Evolutionary conservation across 192 early-diverging fungal species (phyloP).

Genomic region (Backusella tuberculispora): DNA sequence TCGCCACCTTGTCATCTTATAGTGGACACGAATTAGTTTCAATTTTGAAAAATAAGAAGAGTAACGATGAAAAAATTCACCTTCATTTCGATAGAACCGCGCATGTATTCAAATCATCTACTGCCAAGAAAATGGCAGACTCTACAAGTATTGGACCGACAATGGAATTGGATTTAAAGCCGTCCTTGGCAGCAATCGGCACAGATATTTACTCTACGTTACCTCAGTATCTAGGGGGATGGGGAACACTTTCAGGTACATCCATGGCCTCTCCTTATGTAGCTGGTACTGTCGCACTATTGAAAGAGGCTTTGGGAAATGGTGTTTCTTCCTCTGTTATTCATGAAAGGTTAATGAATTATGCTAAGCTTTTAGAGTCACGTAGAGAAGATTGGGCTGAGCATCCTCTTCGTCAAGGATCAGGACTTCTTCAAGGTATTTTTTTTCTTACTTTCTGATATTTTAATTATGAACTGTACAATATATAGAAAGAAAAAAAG

Average conservation of each 20-base stretch:
- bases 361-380: conserved; percentile 24
- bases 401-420: conserved; percentile 50
- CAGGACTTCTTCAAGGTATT: conserved; percentile 54
- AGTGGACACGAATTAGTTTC: conserved; percentile 56
- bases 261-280: conserved; percentile 67
- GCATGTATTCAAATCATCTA: conserved; percentile 43
- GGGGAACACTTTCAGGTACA: conserved; percentile 54
- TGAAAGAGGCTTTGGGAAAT: conserved; percentile 39
- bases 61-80: conserved; percentile 33
- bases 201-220: conserved; percentile 56
- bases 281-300: conserved; percentile 53
- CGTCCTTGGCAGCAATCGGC: conserved; percentile 55
- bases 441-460: conserved; percentile 5
- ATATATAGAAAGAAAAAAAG: no score
- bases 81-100: conserved; percentile 52
- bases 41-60: conserved; percentile 48
- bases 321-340: conserved; percentile 24
- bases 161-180: conserved; percentile 63
- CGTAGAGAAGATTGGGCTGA: conserved; percentile 14
- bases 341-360: conserved; percentile 41
- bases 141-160: conserved; percentile 79
- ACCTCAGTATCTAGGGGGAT: conserved; percentile 47
- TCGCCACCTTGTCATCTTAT: conserved; percentile 54
- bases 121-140: conserved; percentile 66
- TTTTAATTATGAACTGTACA: background rate